Evolutionary conservation across 1,284 basidiomycete species (phyloP).

Genomic region (Pulchroboletus neoregius): DNA sequence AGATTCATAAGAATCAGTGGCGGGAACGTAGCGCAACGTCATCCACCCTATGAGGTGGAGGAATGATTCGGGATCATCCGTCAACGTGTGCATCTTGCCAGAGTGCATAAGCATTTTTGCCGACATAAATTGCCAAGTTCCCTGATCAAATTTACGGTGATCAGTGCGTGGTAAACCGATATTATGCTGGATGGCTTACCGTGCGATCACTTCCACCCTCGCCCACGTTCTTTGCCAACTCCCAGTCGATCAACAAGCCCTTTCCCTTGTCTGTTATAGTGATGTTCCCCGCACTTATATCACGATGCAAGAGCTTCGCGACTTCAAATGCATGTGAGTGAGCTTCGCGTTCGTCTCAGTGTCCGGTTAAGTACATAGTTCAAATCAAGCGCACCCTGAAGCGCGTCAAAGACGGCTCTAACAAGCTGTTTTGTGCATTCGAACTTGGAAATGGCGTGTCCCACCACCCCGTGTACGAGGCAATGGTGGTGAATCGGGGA

Average conservation of each 20-base stretch:
- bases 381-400: too few relatives aligned
- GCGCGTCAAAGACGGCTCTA: not conserved
- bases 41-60: constrained; percentile 1
- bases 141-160: not conserved
- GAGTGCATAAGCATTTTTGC: not conserved
- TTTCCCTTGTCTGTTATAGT: too few relatives aligned
- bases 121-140: not conserved
- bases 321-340: not conserved
- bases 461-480: too few relatives aligned
- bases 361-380: too few relatives aligned
- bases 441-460: not conserved
- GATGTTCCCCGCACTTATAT: not conserved
- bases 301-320: not conserved
- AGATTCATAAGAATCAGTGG: not conserved
- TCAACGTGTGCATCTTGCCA: not conserved
- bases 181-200: not conserved
- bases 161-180: not conserved
- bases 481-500: too few relatives aligned
- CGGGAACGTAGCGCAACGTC: not conserved
- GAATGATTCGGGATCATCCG: constrained; percentile 1
- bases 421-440: constrained; percentile 1
- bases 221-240: not conserved
- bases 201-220: not conserved
- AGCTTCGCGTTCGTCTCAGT: too few relatives aligned
- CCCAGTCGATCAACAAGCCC: constrained; percentile 7